Evolutionary conservation across 2,329 filamentous ascomycete genomes (phyloP).

Genomic region (Diaporthe ilicicola): DNA sequence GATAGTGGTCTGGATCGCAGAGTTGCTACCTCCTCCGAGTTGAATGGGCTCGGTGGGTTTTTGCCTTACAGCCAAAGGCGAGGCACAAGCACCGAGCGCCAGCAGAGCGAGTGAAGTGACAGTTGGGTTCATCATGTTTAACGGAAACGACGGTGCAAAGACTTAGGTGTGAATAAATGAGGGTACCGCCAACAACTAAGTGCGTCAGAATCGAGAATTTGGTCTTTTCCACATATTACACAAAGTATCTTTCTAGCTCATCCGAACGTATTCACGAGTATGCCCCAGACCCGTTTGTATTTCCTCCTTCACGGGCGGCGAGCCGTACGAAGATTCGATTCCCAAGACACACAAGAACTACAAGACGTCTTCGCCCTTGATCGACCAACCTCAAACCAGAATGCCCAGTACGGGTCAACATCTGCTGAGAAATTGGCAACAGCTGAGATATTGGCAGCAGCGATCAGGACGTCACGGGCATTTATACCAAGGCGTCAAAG

Average conservation of each 20-base stretch:
- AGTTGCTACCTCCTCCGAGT: neutral
- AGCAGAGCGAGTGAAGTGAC: conserved; percentile 3
- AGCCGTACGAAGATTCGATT: neutral
- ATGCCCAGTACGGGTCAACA: neutral
- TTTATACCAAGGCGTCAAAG: conserved; percentile 10
- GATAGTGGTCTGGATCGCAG: conserved; percentile 10
- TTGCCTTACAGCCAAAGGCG: conserved; percentile 4
- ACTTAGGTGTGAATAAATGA: neutral
- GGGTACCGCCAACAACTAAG: neutral
- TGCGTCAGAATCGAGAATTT: neutral
- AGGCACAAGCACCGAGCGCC: conserved; percentile 4
- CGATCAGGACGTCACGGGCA: conserved; percentile 10
- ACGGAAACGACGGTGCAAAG: neutral
- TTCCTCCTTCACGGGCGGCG: neutral
- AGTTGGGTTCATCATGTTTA: conserved; percentile 10
- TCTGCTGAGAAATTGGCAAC: conserved; percentile 12
- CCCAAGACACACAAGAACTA: conserved; percentile 14
- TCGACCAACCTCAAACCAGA: conserved; percentile 4
- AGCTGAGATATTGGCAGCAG: conserved; percentile 18
- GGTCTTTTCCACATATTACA: neutral
- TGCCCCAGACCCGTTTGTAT: neutral
- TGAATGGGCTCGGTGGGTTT: neutral
- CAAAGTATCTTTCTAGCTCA: neutral
- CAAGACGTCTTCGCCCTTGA: conserved; percentile 9
- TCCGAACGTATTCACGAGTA: neutral